Evolutionary conservation across 495 filamentous ascomycete species (phyloP).

Genomic region (Tuber magnatum): DNA sequence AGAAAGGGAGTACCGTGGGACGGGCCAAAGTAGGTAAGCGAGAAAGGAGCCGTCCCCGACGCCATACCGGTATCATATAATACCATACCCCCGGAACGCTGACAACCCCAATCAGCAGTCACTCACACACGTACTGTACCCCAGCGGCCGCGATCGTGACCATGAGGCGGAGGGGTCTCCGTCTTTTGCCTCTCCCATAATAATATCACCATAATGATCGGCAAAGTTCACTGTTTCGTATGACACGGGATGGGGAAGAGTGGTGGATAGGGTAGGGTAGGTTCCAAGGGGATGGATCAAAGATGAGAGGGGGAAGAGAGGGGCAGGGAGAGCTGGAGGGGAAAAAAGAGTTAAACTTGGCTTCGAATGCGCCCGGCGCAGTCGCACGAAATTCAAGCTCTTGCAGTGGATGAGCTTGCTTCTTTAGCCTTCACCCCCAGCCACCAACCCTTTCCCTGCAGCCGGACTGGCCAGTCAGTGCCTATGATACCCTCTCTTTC

Average conservation of each 20-base stretch:
- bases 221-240: not conserved
- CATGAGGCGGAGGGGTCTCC: not conserved
- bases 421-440: not conserved
- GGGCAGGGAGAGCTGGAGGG: not conserved
- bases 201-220: not conserved
- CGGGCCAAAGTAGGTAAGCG: not conserved
- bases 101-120: not conserved
- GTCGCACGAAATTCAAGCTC: not conserved
- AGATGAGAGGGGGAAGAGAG: not conserved
- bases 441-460: not conserved
- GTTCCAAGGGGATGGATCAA: not conserved
- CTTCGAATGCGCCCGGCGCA: not conserved
- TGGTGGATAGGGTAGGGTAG: not conserved
- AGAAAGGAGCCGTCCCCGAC: not conserved
- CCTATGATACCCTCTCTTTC: not conserved
- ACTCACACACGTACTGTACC: not conserved
- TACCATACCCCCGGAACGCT: not conserved
- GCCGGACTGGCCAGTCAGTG: not conserved
- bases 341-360: not conserved
- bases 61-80: not conserved
- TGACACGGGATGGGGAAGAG: not conserved
- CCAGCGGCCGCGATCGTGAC: not conserved
- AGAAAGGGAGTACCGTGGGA: not conserved
- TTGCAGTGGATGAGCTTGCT: not conserved
- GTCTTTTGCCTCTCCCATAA: not conserved